These are phyloP conservation scores for Chrysochromulina tobinii DNA, from an alignment of 78 protist species.

Conservation along the genomic window DNA sequence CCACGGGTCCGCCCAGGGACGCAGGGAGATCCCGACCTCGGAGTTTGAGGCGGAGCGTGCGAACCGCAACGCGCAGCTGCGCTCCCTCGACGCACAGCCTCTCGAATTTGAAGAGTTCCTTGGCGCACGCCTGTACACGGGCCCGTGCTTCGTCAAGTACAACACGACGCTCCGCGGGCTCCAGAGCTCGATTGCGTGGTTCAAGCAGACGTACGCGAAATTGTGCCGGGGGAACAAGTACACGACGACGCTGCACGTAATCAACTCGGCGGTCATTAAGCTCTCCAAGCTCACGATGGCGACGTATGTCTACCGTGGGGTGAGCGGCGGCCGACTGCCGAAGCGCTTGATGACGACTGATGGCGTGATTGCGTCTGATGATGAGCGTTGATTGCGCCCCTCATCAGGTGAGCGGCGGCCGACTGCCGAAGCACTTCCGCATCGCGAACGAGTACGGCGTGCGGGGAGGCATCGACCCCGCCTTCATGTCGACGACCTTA, in stretches of 20 bases:
- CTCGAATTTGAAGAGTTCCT: too few relatives aligned
- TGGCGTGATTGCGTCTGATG: not conserved
- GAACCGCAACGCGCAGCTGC: too few relatives aligned
- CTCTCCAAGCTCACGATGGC: not conserved
- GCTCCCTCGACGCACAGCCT: too few relatives aligned
- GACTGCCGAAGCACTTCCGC: not conserved
- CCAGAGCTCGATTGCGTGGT: too few relatives aligned
- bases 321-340: not conserved
- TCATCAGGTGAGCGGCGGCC: not conserved
- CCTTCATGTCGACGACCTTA: slow-evolving; percentile 10
- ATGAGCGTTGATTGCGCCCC: not conserved
- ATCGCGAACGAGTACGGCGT: not conserved
- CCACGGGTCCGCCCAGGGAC: too few relatives aligned
- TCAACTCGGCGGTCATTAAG: not conserved
- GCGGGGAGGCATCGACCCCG: slow-evolving; percentile 27
- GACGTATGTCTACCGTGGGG: not conserved
- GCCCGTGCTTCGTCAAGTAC: too few relatives aligned
- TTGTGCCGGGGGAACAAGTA: not conserved
- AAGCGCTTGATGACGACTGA: too few relatives aligned
- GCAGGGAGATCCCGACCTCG: too few relatives aligned
- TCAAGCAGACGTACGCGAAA: too few relatives aligned
- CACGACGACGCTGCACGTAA: not conserved
- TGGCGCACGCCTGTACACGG: too few relatives aligned
- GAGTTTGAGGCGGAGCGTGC: too few relatives aligned
- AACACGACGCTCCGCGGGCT: too few relatives aligned